phyloP scores from a whole-genome alignment of 2,329 filamentous ascomycete genomes.

The Macrophomina tecta region DNA sequence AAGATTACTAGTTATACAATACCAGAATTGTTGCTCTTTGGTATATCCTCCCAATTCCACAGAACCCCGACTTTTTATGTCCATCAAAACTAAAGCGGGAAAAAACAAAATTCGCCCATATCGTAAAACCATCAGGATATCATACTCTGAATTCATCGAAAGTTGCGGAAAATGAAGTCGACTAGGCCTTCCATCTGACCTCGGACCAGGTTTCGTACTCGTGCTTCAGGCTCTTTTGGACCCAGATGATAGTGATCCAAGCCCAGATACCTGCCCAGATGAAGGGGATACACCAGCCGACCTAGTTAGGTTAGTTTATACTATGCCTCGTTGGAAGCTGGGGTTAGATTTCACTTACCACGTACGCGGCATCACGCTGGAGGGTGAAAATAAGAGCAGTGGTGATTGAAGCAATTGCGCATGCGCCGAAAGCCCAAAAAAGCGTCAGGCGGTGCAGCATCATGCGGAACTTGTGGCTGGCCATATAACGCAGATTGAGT shows the following conservation, averaged over 20 bases:
- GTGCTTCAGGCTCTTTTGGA: slow-evolving; percentile 44
- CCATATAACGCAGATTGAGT: slow-evolving; percentile 59
- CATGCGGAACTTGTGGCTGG: slow-evolving; percentile 59
- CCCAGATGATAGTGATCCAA: slow-evolving; percentile 53
- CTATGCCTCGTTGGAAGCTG: neutral
- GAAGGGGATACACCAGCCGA: slow-evolving; percentile 57
- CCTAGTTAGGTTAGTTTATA: slow-evolving; percentile 32
- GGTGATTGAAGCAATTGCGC: slow-evolving; percentile 47
- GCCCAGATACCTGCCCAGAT: slow-evolving; percentile 57
- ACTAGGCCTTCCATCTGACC: slow-evolving; percentile 46
- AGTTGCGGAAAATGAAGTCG: neutral
- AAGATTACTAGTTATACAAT: neutral
- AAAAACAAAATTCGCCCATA: neutral
- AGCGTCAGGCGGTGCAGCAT: slow-evolving; percentile 59
- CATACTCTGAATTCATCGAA: neutral
- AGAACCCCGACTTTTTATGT: neutral
- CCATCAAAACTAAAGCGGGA: neutral
- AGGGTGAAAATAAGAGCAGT: slow-evolving; percentile 57
- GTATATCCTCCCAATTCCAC: neutral
- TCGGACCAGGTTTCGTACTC: slow-evolving; percentile 46
- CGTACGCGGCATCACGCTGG: slow-evolving; percentile 54
- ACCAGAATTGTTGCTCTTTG: neutral
- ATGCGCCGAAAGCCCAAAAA: slow-evolving; percentile 59
- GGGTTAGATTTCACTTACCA: slow-evolving; percentile 42
- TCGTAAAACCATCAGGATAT: slow-evolving; percentile 22